A percentile compares a stretch with the other conserved stretches of the same genome.
phyloP scores from a whole-genome alignment of 257 asterid genomes.

The Asclepias syriaca region DNA sequence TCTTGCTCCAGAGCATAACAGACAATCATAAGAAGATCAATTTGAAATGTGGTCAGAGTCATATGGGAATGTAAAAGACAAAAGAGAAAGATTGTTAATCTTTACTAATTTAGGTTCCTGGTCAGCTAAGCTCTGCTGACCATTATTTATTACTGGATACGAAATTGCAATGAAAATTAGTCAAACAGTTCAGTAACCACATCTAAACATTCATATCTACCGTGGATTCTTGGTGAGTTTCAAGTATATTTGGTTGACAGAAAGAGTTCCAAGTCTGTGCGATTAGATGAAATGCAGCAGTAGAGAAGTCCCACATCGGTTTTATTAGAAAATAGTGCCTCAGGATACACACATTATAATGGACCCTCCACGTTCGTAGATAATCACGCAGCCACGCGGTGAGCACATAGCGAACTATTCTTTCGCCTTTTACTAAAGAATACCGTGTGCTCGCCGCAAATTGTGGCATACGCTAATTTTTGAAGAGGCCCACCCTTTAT shows the following conservation, averaged over 20 bases:
- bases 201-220: too few relatives aligned
- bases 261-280: too few relatives aligned
- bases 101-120: neutral
- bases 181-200: too few relatives aligned
- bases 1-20: neutral
- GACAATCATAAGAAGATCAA: neutral
- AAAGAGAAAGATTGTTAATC: neutral
- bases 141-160: too few relatives aligned
- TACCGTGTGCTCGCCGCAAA: constrained; percentile 20
- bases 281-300: neutral
- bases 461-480: constrained; percentile 1
- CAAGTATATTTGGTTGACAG: too few relatives aligned
- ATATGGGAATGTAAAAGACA: neutral
- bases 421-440: constrained; percentile 20
- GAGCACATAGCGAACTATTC: constrained; percentile 17
- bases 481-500: neutral
- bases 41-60: neutral
- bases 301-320: constrained; percentile 9
- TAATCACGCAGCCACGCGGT: constrained; percentile 15
- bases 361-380: accelerated
- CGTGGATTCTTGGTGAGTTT: neutral
- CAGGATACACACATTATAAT: neutral
- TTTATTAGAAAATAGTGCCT: too few relatives aligned
- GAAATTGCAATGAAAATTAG: too few relatives aligned
- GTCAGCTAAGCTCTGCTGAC: too few relatives aligned